Percentiles rank a stretch among this genome's conserved stretches.
phyloP scores from a whole-genome alignment of 106 monocot genomes.

The Acanthochlamys bracteata region DNA sequence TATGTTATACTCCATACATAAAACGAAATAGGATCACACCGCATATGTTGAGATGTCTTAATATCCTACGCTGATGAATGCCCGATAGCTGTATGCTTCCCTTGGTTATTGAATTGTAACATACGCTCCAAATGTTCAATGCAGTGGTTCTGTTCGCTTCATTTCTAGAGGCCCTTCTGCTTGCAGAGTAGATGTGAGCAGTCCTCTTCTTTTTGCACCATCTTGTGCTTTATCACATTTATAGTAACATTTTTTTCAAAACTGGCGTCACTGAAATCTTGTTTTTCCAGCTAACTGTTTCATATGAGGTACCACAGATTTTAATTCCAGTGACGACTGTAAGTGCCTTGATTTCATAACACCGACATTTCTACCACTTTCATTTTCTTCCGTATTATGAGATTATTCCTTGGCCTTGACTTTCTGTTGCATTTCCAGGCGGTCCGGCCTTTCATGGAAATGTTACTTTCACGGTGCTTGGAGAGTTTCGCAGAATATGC shows the following conservation, averaged over 20 bases:
- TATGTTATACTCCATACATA: no score
- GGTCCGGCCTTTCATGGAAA: constrained; percentile 67
- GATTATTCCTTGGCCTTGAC: neutral
- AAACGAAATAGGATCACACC: no score
- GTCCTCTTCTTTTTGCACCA: no score
- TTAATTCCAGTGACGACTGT: constrained; percentile 57
- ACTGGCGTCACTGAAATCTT: no score
- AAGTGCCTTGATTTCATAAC: constrained; percentile 14
- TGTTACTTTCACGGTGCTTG: constrained; percentile 57
- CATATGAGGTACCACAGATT: constrained; percentile 65
- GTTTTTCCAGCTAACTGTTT: constrained; percentile 47
- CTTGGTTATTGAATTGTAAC: no score
- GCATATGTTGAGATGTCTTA: no score
- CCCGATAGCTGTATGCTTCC: no score
- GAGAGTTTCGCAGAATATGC: constrained; percentile 46
- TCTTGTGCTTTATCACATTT: no score
- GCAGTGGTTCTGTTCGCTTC: neutral
- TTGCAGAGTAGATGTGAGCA: no score
- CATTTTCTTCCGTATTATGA: neutral
- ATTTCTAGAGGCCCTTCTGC: neutral
- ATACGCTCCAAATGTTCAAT: neutral
- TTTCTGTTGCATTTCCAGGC: constrained; percentile 35
- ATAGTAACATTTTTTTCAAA: no score
- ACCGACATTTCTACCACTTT: neutral
- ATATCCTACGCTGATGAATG: no score